phyloP scores from a whole-genome alignment of 345 rosid genomes.

The Ailanthus altissimus region DNA sequence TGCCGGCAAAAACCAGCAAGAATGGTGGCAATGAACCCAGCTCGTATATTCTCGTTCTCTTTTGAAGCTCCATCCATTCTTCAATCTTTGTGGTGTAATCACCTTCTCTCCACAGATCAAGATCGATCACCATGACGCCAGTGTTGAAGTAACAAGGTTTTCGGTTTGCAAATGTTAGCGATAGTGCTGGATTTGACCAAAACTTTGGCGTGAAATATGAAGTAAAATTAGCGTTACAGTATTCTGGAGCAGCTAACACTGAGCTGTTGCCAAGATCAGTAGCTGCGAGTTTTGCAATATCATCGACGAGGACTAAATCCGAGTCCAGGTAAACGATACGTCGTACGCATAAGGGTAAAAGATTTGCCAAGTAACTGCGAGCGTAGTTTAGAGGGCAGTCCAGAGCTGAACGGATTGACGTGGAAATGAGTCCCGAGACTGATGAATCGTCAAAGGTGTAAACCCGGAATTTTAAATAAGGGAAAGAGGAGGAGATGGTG shows the following conservation, averaged over 20 bases:
- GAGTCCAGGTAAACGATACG: conserved; percentile 91
- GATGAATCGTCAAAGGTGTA: conserved; percentile 63
- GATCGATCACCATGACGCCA: conserved; percentile 93
- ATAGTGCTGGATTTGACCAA: conserved; percentile 72
- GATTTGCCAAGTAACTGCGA: conserved; percentile 73
- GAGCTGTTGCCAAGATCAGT: conserved; percentile 57
- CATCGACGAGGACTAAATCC: conserved; percentile 85
- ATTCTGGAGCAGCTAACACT: conserved; percentile 88
- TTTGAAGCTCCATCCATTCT: conserved; percentile 89
- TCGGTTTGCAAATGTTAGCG: conserved; percentile 60
- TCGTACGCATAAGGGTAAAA: conserved; percentile 71
- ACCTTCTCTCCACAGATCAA: conserved; percentile 73
- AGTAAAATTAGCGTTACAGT: conserved; percentile 92
- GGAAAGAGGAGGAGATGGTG: conserved; percentile 77
- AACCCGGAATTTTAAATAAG: conserved; percentile 71
- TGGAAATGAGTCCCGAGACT: conserved; percentile 71
- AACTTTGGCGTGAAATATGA: conserved; percentile 70
- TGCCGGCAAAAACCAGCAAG: conserved; percentile 68
- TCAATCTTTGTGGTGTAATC: conserved; percentile 71
- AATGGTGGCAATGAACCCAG: conserved; percentile 83
- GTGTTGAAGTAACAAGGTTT: conserved; percentile 78
- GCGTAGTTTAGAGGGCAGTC: conserved; percentile 94
- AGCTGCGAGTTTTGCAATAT: conserved; percentile 70
- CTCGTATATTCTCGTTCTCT: conserved; percentile 68
- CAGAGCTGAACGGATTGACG: conserved; percentile 88